Base-by-base conservation (phyloP, 148 eudicot species). In the Persicaria tinctoria region DNA sequence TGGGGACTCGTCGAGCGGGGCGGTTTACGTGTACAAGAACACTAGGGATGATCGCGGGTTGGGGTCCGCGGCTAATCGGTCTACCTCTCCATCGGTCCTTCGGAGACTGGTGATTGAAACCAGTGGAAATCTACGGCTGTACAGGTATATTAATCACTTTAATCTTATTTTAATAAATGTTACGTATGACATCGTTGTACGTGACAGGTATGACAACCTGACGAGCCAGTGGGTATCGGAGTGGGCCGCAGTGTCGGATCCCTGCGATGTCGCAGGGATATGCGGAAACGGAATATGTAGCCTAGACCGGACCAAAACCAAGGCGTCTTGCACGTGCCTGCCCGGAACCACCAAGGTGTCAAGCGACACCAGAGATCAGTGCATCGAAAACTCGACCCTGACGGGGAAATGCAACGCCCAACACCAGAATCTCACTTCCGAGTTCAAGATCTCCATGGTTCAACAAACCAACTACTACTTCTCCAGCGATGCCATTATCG, bases 171-270 rank as follows among this genome's bases (percentile, higher is more conserved):
- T 23, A 23, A 23, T 23, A 23, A 23, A 23, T 32, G 41, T 62
- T 0, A 62, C 6, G n/a, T 62, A 1, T 62, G 20, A 2, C 9
- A 7, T 62, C 46, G 8, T 3, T 53, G 76, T 55, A 88, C 27
- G 0, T 23, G 27, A 89, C 16, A 76, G 89, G 64, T 94, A 93
- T 93, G 97, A 91, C 68, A 94, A 94, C 73, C 94, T 93, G 16
- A 87, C 97, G 4, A 80, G 85, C 0, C 96, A 89, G 76, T 94
- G 98, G 98, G 93, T 94, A 2, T 41, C 96, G 0, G 97, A 94
- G 70, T 94, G 97, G 97, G 97, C 96, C 0, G 93, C 98, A 0
- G 92, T 91, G 32, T 90, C 98, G 3, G 87, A 90, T 75, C 97
- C 97, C 0, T 94, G 98, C 77, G 88, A 84, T 72, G 91, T 94